Conservation (phyloP, 306 rosid species). For the Luffa acutangula region DNA sequence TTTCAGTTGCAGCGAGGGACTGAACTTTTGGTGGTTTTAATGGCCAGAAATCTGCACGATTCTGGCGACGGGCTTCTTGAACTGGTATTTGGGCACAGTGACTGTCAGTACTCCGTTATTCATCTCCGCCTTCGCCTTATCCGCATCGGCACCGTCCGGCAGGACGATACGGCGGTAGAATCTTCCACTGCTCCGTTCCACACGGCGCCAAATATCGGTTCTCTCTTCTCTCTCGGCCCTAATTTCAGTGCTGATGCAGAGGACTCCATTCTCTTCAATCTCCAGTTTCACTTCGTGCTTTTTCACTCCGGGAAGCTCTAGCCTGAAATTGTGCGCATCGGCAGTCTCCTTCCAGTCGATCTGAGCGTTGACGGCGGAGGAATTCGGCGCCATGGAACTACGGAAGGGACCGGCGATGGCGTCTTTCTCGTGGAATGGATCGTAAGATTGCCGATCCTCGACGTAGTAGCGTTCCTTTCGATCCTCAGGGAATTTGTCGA, state of each 20-base stretch:
- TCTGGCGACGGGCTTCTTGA: background rate
- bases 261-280: constrained; percentile 24
- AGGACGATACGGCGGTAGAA: constrained; percentile 21
- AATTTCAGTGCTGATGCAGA: constrained; percentile 25
- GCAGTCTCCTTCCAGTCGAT: constrained; percentile 28
- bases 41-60: constrained; percentile 13
- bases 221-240: constrained; percentile 23
- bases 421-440: background rate
- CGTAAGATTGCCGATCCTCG: background rate
- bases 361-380: background rate
- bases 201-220: constrained; percentile 14
- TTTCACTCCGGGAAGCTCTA: constrained; percentile 25
- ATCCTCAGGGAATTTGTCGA: background rate
- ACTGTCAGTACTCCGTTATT: constrained; percentile 34
- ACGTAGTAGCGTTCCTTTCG: background rate
- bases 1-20: background rate
- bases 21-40: background rate
- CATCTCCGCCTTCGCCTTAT: constrained; percentile 26
- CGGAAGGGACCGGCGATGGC: background rate
- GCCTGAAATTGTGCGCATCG: constrained; percentile 22
- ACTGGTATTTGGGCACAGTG: constrained; percentile 22
- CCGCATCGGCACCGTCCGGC: constrained; percentile 25
- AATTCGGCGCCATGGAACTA: background rate
- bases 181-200: constrained; percentile 23
- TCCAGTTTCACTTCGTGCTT: constrained; percentile 34